Conservation (phyloP, 2,329 filamentous ascomycete genomes). For the Gaeumannomyces sp. region DNA sequence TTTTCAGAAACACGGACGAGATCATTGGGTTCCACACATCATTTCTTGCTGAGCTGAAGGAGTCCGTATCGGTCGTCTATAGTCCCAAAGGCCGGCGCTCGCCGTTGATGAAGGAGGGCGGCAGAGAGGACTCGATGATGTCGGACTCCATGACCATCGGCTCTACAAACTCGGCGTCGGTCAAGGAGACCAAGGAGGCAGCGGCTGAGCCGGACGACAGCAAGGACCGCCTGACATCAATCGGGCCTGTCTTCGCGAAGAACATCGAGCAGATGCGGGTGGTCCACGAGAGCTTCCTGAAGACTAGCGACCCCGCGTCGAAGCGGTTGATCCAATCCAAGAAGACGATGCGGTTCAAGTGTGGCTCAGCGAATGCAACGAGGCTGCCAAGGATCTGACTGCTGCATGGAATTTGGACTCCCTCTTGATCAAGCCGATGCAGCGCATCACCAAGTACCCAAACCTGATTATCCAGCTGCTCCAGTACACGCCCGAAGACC, state of each 20-base stretch:
- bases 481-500: conserved; percentile 70
- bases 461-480: conserved; percentile 76
- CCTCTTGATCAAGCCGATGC: conserved; percentile 93
- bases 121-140: conserved; percentile 20
- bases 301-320: conserved; percentile 56
- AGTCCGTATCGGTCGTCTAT: conserved; percentile 74
- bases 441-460: conserved; percentile 89
- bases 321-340: conserved; percentile 58
- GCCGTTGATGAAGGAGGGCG: conserved; percentile 32
- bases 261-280: conserved; percentile 56
- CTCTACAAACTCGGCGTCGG: conserved; percentile 26
- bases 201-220: conserved; percentile 40
- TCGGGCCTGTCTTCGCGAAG: conserved; percentile 48
- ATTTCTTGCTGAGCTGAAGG: conserved; percentile 75
- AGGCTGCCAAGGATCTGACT: conserved; percentile 86
- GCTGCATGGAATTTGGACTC: conserved; percentile 93
- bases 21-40: conserved; percentile 79
- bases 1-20: conserved; percentile 91
- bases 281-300: conserved; percentile 56
- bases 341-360: conserved; percentile 61
- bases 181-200: conserved; percentile 24
- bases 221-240: conserved; percentile 44
- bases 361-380: conserved; percentile 90
- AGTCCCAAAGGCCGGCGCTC: conserved; percentile 49
- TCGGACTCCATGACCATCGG: conserved; percentile 25